Conservation (phyloP, 345 rosid genomes). For the Bretschneidera sinensis region DNA sequence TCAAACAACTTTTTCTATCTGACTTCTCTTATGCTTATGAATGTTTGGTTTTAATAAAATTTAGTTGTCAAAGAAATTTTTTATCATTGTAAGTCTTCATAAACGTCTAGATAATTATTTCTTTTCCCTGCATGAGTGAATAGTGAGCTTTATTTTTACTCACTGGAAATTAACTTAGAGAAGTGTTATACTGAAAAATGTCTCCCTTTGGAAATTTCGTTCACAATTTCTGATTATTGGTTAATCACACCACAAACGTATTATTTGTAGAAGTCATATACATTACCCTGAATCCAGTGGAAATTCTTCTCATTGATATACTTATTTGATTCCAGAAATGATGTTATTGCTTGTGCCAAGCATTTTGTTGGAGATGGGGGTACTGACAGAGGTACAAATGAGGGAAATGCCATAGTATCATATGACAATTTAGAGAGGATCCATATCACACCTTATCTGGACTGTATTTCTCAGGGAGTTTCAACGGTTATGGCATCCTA, state of each 20-base stretch:
- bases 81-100: no score
- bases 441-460: conserved; percentile 74
- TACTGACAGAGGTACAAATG: conserved; percentile 63
- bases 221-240: neutral
- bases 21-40: neutral
- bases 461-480: conserved; percentile 69
- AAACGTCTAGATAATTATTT: neutral
- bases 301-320: conserved; percentile 17
- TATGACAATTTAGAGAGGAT: conserved; percentile 59
- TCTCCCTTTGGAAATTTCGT: no score
- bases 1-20: neutral
- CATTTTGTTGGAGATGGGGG: conserved; percentile 98
- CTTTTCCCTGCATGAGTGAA: no score
- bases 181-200: no score
- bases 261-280: neutral
- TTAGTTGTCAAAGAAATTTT: neutral
- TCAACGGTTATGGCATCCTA: conserved; percentile 83
- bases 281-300: neutral
- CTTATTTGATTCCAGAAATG: conserved; percentile 46
- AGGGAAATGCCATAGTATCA: conserved; percentile 60
- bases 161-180: no score
- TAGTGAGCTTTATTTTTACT: no score
- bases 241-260: neutral
- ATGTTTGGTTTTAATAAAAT: no score
- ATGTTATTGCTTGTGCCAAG: conserved; percentile 83